Evolutionary conservation across 352 stramenopile species (phyloP).

Genomic region (Globisporangium carolinianum): DNA sequence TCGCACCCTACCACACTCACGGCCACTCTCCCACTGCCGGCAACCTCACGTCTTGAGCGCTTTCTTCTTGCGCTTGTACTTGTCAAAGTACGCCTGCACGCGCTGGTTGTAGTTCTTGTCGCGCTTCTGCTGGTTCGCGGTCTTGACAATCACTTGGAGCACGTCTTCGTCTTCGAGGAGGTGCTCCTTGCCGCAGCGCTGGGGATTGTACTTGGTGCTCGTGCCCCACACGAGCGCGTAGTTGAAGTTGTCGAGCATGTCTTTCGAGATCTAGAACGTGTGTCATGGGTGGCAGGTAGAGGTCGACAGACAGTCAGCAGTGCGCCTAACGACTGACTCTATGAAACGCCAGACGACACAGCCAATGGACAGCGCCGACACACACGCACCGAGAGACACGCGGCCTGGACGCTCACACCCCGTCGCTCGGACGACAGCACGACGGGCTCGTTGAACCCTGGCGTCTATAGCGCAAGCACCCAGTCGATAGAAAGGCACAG

Average conservation of each 20-base stretch:
- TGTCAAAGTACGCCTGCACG: constrained; percentile 95
- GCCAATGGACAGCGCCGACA: not conserved
- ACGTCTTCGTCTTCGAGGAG: constrained; percentile 97
- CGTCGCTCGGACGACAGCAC: constrained; percentile 82
- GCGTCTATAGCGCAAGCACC: constrained; percentile 23
- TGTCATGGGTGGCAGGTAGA: not conserved
- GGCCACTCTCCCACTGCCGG: no score
- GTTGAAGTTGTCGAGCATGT: constrained; percentile 95
- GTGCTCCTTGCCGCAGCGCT: constrained; percentile 94
- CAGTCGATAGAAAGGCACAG: not conserved
- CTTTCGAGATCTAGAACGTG: constrained; percentile 73
- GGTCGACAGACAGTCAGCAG: not conserved
- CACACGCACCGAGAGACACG: constrained; percentile 70
- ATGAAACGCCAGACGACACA: not conserved
- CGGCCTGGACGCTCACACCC: constrained; percentile 72
- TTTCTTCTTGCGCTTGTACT: constrained; percentile 95
- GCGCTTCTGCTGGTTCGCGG: constrained; percentile 96
- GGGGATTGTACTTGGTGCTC: constrained; percentile 97
- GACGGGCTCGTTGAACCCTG: constrained; percentile 73
- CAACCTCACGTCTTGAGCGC: constrained; percentile 74
- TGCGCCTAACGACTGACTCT: no score
- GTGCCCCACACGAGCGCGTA: constrained; percentile 98
- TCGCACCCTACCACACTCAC: not conserved
- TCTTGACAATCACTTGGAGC: constrained; percentile 97
- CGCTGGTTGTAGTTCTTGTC: constrained; percentile 97